Evolutionary conservation across 1,139 yeast genomes (phyloP).

Genomic region (Kodamaea arcana): DNA sequence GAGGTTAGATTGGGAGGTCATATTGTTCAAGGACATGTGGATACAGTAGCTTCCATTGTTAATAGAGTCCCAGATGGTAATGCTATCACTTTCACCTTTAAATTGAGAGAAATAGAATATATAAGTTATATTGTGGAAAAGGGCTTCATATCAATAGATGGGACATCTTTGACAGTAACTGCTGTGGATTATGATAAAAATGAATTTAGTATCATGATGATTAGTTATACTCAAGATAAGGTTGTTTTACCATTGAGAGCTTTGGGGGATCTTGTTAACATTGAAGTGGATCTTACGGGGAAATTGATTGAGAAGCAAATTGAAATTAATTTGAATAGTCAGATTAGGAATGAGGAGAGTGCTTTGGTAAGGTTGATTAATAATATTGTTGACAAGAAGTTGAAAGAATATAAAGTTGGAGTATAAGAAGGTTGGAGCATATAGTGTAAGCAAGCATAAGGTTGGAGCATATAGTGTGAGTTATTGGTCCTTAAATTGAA

Average conservation of each 20-base stretch:
- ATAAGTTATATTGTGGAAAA: slow-evolving; percentile 83
- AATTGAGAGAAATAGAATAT: slow-evolving; percentile 60
- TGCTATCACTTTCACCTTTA: slow-evolving; percentile 72
- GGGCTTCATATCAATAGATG: slow-evolving; percentile 90
- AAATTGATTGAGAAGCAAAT: slow-evolving; percentile 88
- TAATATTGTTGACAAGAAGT: slow-evolving; percentile 48
- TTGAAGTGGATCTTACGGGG: slow-evolving; percentile 93
- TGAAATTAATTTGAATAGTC: slow-evolving; percentile 49
- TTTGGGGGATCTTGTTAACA: slow-evolving; percentile 66
- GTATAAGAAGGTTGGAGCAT: slow-evolving; percentile 2
- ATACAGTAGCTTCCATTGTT: slow-evolving; percentile 72
- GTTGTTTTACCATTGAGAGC: slow-evolving; percentile 68
- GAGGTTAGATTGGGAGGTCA: slow-evolving; percentile 94
- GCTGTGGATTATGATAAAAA: slow-evolving; percentile 55
- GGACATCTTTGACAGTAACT: slow-evolving; percentile 89
- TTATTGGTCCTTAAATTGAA: no score
- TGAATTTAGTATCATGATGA: slow-evolving; percentile 82
- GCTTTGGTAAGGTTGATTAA: slow-evolving; percentile 42
- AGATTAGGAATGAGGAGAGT: slow-evolving; percentile 44
- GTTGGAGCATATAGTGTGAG: no score
- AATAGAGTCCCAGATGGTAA: slow-evolving; percentile 62
- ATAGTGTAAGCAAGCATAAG: no score
- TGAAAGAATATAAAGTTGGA: no score
- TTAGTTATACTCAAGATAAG: slow-evolving; percentile 82
- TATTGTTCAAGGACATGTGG: slow-evolving; percentile 96